A percentile compares a stretch with the other conserved stretches of the same genome.
phyloP scores from a whole-genome alignment of 495 filamentous ascomycete genomes.

The Tuber magnatum region DNA sequence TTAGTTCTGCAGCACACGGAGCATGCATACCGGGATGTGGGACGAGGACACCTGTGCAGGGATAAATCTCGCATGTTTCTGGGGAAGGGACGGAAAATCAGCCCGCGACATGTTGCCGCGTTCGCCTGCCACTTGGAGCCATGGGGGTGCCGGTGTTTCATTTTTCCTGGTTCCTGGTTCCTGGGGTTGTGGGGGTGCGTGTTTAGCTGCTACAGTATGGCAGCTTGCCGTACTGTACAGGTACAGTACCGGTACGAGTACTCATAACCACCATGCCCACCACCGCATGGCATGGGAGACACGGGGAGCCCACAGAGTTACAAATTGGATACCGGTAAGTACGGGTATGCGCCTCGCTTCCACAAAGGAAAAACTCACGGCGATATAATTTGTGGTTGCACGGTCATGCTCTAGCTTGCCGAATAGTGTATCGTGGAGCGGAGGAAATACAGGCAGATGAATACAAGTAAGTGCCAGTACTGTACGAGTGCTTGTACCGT shows the following conservation, averaged over 20 bases:
- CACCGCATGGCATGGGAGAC: neutral
- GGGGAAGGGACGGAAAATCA: neutral
- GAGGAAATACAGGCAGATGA: neutral
- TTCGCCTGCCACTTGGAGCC: neutral
- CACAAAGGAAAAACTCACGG: neutral
- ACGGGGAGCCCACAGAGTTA: neutral
- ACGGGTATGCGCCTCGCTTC: neutral
- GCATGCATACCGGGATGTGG: neutral
- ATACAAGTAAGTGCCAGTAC: neutral
- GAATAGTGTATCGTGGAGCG: neutral
- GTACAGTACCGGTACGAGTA: too few species aligned
- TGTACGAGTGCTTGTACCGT: neutral
- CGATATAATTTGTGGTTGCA: neutral
- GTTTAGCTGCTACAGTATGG: neutral
- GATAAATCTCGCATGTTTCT: neutral
- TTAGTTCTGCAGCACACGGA: neutral
- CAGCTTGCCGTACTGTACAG: neutral
- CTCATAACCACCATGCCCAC: neutral
- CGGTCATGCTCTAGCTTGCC: neutral
- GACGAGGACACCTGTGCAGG: neutral
- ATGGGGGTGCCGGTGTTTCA: neutral
- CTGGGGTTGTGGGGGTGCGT: neutral
- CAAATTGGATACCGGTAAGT: neutral
- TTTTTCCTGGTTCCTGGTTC: conserved; percentile 4
- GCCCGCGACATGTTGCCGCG: neutral